Conservation (phyloP, 2,329 filamentous ascomycete genomes). For the Calonectria leucothoes region DNA sequence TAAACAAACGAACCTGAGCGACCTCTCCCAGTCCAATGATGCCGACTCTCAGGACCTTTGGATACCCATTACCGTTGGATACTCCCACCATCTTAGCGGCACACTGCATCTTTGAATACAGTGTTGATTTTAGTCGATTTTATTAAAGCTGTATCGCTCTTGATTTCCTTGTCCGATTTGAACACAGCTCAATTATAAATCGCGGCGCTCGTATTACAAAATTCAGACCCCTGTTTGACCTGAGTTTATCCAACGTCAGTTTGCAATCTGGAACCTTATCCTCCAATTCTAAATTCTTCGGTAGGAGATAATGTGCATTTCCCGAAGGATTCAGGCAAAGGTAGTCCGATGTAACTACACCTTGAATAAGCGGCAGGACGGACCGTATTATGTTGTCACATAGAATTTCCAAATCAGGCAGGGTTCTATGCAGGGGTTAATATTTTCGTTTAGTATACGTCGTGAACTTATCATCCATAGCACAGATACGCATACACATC, state of each 20-base stretch:
- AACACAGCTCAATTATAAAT: background rate
- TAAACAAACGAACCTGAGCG: constrained; percentile 16
- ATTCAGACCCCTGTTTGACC: background rate
- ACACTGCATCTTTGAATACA: too few species aligned
- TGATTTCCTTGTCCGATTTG: background rate
- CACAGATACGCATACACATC: constrained; percentile 11
- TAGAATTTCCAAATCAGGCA: background rate
- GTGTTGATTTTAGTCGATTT: background rate
- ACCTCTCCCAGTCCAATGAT: constrained; percentile 26
- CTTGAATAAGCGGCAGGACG: constrained; percentile 1
- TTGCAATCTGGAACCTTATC: background rate
- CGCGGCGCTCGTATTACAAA: background rate
- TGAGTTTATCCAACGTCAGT: background rate
- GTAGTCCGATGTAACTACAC: background rate
- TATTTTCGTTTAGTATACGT: background rate
- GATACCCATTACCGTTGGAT: background rate
- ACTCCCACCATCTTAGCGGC: constrained; percentile 4
- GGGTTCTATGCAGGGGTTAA: background rate
- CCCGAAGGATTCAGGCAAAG: background rate
- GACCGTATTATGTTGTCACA: constrained; percentile 12
- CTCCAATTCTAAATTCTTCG: background rate
- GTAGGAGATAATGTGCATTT: background rate
- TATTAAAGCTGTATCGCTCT: background rate
- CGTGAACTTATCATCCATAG: background rate
- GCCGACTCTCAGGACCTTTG: constrained; percentile 14